Percentiles rank a stretch among this genome's conserved stretches.
Conservation (phyloP, 805 yeast genomes). For the Candida caryicola region DNA sequence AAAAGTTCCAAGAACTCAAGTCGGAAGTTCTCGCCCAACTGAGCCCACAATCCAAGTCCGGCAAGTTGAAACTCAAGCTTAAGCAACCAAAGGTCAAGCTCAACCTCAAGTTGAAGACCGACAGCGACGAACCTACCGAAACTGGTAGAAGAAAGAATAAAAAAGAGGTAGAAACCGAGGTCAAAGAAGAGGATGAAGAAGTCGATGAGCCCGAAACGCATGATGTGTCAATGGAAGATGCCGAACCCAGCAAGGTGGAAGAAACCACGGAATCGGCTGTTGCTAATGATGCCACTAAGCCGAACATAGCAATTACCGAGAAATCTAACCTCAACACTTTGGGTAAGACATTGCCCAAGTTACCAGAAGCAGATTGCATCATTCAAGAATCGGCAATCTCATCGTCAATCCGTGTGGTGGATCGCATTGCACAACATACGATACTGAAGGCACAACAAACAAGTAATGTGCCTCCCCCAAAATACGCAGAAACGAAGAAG, state of each 20-base stretch:
- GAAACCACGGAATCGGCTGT: slow-evolving; percentile 4
- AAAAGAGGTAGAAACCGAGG: slow-evolving; percentile 19
- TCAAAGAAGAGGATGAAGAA: slow-evolving; percentile 9
- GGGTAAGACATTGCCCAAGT: slow-evolving; percentile 29
- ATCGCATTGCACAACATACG: slow-evolving; percentile 9
- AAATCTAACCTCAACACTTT: slow-evolving; percentile 12
- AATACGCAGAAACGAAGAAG: slow-evolving; percentile 24
- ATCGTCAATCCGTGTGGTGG: slow-evolving; percentile 21
- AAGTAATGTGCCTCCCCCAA: slow-evolving; percentile 16
- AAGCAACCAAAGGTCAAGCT: slow-evolving; percentile 29
- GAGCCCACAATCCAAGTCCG: slow-evolving; percentile 8
- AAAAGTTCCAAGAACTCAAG: slow-evolving; percentile 32
- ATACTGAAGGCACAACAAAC: slow-evolving; percentile 10
- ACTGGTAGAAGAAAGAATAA: slow-evolving; percentile 17
- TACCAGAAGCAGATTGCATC: slow-evolving; percentile 29
- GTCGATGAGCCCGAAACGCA: slow-evolving; percentile 12
- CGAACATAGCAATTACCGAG: slow-evolving; percentile 5
- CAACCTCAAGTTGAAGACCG: slow-evolving; percentile 21
- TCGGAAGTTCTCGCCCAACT: slow-evolving; percentile 21
- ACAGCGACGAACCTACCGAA: slow-evolving; percentile 13
- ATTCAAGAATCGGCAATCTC: slow-evolving; percentile 38
- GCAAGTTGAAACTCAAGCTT: slow-evolving; percentile 26
- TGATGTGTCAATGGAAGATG: neutral
- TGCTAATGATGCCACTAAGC: slow-evolving; percentile 5
- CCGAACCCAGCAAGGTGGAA: slow-evolving; percentile 8